These are phyloP conservation scores for Macrotyloma uniflorum DNA, from an alignment of 306 rosid species.

Conservation along the genomic window DNA sequence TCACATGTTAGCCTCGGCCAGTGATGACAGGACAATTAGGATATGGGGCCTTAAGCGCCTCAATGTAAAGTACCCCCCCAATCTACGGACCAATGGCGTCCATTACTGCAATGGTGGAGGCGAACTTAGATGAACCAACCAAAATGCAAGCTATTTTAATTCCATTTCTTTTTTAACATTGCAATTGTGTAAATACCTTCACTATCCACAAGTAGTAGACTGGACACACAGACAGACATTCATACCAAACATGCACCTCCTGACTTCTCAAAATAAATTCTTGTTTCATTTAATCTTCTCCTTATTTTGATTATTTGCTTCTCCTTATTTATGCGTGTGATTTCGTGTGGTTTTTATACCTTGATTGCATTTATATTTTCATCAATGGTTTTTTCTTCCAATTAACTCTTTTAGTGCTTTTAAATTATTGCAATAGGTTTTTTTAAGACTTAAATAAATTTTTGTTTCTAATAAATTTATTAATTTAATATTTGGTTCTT, in stretches of 20 bases:
- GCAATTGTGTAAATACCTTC: slow-evolving; percentile 78
- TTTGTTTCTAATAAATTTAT: no score
- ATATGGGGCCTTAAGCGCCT: slow-evolving; percentile 89
- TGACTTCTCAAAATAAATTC: slow-evolving; percentile 62
- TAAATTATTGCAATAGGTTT: no score
- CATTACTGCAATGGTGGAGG: slow-evolving; percentile 79
- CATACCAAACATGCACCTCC: slow-evolving; percentile 62
- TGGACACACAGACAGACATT: slow-evolving; percentile 40
- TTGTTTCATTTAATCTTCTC: background rate
- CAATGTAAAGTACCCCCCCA: slow-evolving; percentile 58
- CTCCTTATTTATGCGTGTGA: no score
- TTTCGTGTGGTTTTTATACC: no score
- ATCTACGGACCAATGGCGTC: slow-evolving; percentile 69
- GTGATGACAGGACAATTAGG: slow-evolving; percentile 89
- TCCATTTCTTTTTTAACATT: slow-evolving; percentile 54
- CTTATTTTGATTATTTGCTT: background rate
- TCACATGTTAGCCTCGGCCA: slow-evolving; percentile 96
- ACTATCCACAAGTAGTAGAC: slow-evolving; percentile 47
- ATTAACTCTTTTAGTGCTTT: no score
- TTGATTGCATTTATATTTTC: no score
- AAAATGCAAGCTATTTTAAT: slow-evolving; percentile 31
- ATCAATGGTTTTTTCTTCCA: no score
- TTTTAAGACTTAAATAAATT: background rate
- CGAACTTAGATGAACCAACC: slow-evolving; percentile 52
- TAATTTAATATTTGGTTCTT: no score